phyloP scores from a whole-genome alignment of 2,329 filamentous ascomycete genomes.

The Fusarium zealandicum region DNA sequence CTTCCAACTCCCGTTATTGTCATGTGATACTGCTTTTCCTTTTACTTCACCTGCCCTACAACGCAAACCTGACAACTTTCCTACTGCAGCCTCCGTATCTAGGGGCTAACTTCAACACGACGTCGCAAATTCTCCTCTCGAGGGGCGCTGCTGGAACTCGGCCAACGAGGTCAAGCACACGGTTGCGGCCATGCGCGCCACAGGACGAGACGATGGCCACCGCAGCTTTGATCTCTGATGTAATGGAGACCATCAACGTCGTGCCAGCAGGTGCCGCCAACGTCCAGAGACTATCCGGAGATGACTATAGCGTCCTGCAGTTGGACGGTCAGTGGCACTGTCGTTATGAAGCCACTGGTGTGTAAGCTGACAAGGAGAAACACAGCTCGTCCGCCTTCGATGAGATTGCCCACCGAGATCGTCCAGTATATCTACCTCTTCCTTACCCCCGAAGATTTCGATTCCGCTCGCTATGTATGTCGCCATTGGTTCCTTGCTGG shows the following conservation, averaged over 20 bases:
- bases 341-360: neutral
- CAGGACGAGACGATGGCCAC: constrained; percentile 18
- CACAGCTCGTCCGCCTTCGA: constrained; percentile 32
- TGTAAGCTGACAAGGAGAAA: neutral
- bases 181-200: constrained; percentile 10
- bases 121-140: constrained; percentile 42
- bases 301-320: constrained; percentile 6
- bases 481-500: constrained; percentile 66
- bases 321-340: constrained; percentile 10
- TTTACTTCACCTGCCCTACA: constrained; percentile 4
- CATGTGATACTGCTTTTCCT: neutral
- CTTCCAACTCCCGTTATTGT: neutral
- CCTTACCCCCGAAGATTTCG: constrained; percentile 55
- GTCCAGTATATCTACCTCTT: constrained; percentile 47
- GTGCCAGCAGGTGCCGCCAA: constrained; percentile 19
- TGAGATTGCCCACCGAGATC: constrained; percentile 48
- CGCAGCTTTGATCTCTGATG: constrained; percentile 26
- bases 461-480: constrained; percentile 67
- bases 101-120: constrained; percentile 35
- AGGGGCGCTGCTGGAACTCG: constrained; percentile 36
- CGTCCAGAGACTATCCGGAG: constrained; percentile 19
- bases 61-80: neutral
- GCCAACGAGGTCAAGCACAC: constrained; percentile 14
- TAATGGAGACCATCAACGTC: constrained; percentile 13
- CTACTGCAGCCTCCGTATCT: neutral